These are phyloP conservation scores for Cytidiella melzeri DNA, from an alignment of 768 basidiomycete genomes.

Conservation along the genomic window DNA sequence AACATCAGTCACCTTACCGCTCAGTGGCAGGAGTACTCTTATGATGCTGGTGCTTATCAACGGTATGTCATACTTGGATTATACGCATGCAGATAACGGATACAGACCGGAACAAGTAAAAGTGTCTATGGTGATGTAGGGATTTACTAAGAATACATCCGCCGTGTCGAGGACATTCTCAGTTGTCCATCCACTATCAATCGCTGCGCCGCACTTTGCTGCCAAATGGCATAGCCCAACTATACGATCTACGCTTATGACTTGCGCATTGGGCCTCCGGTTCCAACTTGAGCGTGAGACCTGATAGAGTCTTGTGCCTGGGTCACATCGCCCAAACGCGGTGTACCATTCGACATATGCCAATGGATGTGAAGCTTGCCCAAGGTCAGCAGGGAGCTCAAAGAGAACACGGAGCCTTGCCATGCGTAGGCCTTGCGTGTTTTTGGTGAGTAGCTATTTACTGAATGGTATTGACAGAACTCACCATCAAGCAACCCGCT, in stretches of 20 bases:
- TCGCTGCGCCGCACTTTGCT: not conserved
- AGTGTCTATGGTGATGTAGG: not conserved
- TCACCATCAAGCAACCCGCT: conserved; percentile 2
- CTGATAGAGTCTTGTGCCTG: not conserved
- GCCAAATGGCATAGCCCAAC: not conserved
- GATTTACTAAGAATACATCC: conserved; percentile 1
- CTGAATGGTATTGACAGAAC: not conserved
- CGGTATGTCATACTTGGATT: not conserved
- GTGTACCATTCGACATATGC: conserved; percentile 11
- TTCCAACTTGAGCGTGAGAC: conserved; percentile 1
- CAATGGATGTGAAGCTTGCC: not conserved
- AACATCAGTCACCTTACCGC: not conserved
- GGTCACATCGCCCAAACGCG: conserved; percentile 1
- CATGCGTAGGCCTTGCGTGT: conserved; percentile 4
- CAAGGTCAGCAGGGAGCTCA: conserved; percentile 4
- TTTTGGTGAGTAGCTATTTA: too few relatives aligned
- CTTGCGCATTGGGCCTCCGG: not conserved
- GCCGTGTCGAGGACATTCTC: conserved; percentile 1
- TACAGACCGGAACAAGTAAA: conserved; percentile 1
- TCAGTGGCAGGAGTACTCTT: not conserved
- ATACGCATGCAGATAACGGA: not conserved
- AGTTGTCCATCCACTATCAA: not conserved
- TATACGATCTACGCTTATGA: conserved; percentile 4
- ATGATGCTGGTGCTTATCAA: not conserved
- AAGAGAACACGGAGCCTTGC: conserved; percentile 6